phyloP scores from a whole-genome alignment of 2,329 filamentous ascomycete species.

The Trichoderma lentiforme region DNA sequence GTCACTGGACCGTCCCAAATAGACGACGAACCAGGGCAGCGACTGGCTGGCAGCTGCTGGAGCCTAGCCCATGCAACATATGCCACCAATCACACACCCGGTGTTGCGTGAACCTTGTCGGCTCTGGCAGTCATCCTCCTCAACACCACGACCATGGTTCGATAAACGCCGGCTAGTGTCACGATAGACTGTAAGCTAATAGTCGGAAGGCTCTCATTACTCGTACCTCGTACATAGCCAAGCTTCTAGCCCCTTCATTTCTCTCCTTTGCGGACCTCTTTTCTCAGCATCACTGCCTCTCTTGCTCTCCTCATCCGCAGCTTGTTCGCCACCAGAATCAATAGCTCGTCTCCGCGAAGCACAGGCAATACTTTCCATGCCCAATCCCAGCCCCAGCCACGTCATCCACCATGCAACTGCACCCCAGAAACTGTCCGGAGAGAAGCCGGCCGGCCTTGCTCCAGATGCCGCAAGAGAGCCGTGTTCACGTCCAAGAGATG shows the following conservation, averaged over 20 bases:
- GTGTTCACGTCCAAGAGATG: neutral
- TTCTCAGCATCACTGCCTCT: neutral
- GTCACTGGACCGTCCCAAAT: conserved; percentile 14
- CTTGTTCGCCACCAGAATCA: neutral
- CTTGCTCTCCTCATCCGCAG: neutral
- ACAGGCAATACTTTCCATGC: neutral
- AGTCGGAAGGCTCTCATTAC: neutral
- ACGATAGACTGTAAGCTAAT: neutral
- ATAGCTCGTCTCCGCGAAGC: neutral
- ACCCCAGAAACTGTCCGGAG: conserved; percentile 18
- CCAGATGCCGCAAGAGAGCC: conserved; percentile 4
- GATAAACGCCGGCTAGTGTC: neutral
- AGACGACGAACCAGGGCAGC: conserved; percentile 9
- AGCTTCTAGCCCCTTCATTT: neutral
- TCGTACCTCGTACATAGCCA: neutral
- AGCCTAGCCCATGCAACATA: neutral
- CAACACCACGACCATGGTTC: neutral
- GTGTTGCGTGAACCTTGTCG: neutral
- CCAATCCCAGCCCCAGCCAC: neutral
- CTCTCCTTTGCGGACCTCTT: neutral
- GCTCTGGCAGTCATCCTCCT: neutral
- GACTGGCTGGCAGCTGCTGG: conserved; percentile 11
- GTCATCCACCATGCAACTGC: conserved; percentile 15
- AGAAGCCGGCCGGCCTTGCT: conserved; percentile 10
- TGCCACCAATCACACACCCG: conserved; percentile 8